Conservation (phyloP, 1,284 basidiomycete species). For the Pseudozyma hubeiensis region DNA sequence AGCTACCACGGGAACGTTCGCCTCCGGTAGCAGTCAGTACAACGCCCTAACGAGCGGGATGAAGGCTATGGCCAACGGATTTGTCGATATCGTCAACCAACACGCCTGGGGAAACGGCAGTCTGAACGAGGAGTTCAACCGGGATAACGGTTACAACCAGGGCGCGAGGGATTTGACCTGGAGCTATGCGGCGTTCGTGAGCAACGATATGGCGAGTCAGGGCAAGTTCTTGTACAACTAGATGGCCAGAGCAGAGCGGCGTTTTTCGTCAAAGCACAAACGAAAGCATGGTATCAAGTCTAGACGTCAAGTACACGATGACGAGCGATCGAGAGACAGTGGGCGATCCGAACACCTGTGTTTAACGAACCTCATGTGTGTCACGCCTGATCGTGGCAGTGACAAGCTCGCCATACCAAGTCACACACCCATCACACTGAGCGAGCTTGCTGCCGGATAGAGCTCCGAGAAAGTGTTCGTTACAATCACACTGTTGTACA, state of each 20-base stretch:
- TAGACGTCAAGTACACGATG: too few relatives aligned
- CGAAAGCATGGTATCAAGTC: too few relatives aligned
- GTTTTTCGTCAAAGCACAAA: too few relatives aligned
- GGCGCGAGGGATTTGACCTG: conserved; percentile 60
- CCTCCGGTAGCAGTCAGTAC: conserved; percentile 22
- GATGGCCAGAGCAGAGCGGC: not conserved
- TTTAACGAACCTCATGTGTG: too few relatives aligned
- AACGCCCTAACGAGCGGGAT: conserved; percentile 35
- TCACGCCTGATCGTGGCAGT: too few relatives aligned
- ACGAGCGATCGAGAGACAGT: too few relatives aligned
- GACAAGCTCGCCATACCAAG: too few relatives aligned
- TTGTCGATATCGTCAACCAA: conserved; percentile 45
- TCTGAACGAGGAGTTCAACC: conserved; percentile 51
- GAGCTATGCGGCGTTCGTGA: conserved; percentile 55
- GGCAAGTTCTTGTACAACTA: conserved; percentile 30
- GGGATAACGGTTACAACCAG: conserved; percentile 45
- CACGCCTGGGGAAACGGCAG: conserved; percentile 51
- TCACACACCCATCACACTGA: too few relatives aligned
- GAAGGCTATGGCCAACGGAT: conserved; percentile 45
- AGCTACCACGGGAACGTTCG: conserved; percentile 30
- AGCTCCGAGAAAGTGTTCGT: too few relatives aligned
- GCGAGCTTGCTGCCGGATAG: not conserved
- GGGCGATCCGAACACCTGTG: too few relatives aligned
- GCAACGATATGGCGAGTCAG: conserved; percentile 33
- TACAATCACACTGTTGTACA: too few relatives aligned